These are phyloP conservation scores for Apostasia shenzhenica DNA, from an alignment of 106 monocot genomes.

Conservation along the genomic window DNA sequence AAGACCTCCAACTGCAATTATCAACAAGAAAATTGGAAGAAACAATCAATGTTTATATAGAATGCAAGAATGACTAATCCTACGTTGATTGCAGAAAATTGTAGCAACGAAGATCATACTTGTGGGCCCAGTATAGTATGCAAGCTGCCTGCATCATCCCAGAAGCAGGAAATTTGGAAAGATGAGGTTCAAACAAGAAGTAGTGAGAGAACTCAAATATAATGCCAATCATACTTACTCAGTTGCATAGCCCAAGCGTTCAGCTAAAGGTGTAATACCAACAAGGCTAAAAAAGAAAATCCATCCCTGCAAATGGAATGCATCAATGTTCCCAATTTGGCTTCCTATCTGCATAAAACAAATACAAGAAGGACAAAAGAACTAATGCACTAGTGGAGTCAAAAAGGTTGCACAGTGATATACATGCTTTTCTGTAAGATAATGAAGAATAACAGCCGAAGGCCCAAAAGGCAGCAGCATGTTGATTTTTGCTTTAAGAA, in stretches of 20 bases:
- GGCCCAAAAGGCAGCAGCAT: conserved; percentile 91
- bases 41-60: too few species aligned
- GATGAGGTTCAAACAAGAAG: not conserved
- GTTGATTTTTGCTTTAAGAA: conserved; percentile 86
- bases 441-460: conserved; percentile 72
- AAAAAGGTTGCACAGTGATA: conserved; percentile 5
- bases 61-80: conserved; percentile 1
- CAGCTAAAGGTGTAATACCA: conserved; percentile 61
- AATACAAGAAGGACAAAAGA: too few species aligned
- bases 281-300: conserved; percentile 58
- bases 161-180: not conserved
- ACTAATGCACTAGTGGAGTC: not conserved
- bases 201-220: not conserved
- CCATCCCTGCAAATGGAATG: conserved; percentile 7
- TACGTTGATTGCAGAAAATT: not conserved
- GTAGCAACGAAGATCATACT: conserved; percentile 24
- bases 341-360: too few species aligned
- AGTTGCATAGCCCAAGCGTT: conserved; percentile 68
- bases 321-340: too few species aligned
- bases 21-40: not conserved
- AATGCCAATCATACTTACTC: conserved; percentile 35
- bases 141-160: conserved; percentile 66
- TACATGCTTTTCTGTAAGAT: conserved; percentile 88
- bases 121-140: conserved; percentile 88
- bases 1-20: conserved; percentile 81